These are phyloP conservation scores for Santalum album DNA, from an alignment of 164 flowering plant genomes.

Conservation along the genomic window DNA sequence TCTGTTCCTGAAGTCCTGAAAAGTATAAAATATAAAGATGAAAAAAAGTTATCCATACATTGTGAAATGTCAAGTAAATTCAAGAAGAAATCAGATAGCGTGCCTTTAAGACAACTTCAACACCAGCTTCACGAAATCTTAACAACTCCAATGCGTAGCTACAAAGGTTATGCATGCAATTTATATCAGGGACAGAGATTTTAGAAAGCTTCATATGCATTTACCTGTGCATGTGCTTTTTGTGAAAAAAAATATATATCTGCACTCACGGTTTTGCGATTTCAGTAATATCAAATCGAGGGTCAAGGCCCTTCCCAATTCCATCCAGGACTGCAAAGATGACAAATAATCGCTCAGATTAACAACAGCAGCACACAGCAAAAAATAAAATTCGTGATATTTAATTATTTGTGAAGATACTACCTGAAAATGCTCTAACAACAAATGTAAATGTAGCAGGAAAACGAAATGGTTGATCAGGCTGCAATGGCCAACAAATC, in stretches of 20 bases:
- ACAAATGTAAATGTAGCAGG: slow-evolving; percentile 99
- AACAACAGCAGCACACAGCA: slow-evolving; percentile 7
- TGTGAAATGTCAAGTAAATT: not conserved
- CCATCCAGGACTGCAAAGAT: slow-evolving; percentile 80
- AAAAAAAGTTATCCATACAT: not conserved
- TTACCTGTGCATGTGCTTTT: not conserved
- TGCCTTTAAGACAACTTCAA: slow-evolving; percentile 82
- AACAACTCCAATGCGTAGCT: slow-evolving; percentile 93
- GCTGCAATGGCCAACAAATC: slow-evolving; percentile 92
- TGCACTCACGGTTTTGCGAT: slow-evolving; percentile 94
- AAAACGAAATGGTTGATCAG: slow-evolving; percentile 95
- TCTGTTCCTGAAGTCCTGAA: slow-evolving; percentile 78
- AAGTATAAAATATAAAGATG: slow-evolving; percentile 7
- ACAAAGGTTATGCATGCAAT: slow-evolving; percentile 9
- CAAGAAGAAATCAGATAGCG: slow-evolving; percentile 12
- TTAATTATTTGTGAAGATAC: not conserved
- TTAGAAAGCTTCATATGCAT: not conserved
- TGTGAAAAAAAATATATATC: too few relatives aligned
- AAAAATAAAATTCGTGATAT: not conserved
- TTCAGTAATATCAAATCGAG: slow-evolving; percentile 96
- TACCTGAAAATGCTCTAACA: slow-evolving; percentile 98
- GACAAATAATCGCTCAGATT: slow-evolving; percentile 5
- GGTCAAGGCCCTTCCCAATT: slow-evolving; percentile 97
- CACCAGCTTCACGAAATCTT: slow-evolving; percentile 89
- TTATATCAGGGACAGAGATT: slow-evolving; percentile 7